A percentile compares a stretch with the other conserved stretches of the same genome.
Conservation (phyloP, 1,284 basidiomycete species). For the Pascua guehoae region DNA sequence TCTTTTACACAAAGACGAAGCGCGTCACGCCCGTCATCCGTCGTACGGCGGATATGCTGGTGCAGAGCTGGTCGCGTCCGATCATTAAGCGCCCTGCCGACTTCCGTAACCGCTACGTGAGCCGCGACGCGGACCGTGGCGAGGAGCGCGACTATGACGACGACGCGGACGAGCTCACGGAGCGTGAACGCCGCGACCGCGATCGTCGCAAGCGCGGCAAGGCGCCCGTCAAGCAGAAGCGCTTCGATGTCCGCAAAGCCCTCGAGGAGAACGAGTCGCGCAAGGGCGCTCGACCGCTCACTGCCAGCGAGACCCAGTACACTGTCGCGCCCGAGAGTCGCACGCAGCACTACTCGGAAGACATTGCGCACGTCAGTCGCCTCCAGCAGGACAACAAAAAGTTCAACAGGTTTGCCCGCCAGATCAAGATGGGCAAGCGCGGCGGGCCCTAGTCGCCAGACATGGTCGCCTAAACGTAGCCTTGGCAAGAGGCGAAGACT, state of each 20-base stretch:
- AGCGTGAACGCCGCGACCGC: conserved; percentile 4
- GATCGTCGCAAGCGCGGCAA: conserved; percentile 6
- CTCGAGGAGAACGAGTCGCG: conserved; percentile 35
- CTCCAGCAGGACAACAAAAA: conserved; percentile 44
- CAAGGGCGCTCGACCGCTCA: conserved; percentile 38
- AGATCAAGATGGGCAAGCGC: conserved; percentile 23
- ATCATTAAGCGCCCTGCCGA: conserved; percentile 87
- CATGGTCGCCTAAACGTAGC: neutral
- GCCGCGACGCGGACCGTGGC: conserved; percentile 13
- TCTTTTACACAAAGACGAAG: conserved; percentile 89
- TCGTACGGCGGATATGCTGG: conserved; percentile 77
- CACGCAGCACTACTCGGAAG: conserved; percentile 31
- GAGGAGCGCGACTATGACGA: conserved; percentile 16
- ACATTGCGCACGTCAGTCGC: conserved; percentile 37
- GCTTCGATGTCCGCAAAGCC: conserved; percentile 38
- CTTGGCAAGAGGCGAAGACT: neutral
- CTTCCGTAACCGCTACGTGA: conserved; percentile 54
- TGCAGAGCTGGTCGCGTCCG: conserved; percentile 85
- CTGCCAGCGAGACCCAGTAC: conserved; percentile 39
- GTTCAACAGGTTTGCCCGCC: conserved; percentile 46
- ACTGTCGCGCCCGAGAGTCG: conserved; percentile 39
- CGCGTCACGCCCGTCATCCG: conserved; percentile 77
- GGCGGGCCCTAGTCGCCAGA: neutral
- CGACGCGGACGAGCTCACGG: conserved; percentile 8
- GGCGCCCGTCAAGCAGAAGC: conserved; percentile 20